Base-by-base conservation (phyloP, 306 rosid genomes). In the Rubus parviflorus region DNA sequence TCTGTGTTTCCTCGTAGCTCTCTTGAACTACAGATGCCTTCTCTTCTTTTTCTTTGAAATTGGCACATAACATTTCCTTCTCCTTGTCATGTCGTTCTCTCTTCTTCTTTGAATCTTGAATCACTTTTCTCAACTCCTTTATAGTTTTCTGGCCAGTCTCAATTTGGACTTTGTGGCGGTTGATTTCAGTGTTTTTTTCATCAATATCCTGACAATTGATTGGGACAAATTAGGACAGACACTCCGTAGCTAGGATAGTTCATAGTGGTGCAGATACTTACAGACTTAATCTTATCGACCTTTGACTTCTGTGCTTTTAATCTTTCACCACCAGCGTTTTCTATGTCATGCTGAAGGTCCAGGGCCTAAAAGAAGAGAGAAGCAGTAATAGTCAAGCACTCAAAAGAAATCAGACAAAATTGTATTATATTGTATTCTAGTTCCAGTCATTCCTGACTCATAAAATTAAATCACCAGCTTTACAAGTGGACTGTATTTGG, bases 251-350 rank as follows among this genome's bases (percentile, higher is more conserved):
- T 62, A 46, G 63, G 74, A 78, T 74, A 79, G 63, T 67, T 73
- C 56, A 72, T 35, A 68, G 43, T 43, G 71, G 56, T 19, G 75
- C 6, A 60, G 61, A 53, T 84, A 84, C 98, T 88, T 87, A 92
- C 98, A 73, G 97, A 83, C 84, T 94, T 96, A 75, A 94, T 92
- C 75, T 80, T 88, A 80, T 88, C 81, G 85, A 92, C 98, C 84
- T 89, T 92, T 60, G 83, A 80, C 89, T 89, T 92, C 78, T 92
- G 98, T 38, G 84, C 62, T 85, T 90, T 90, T 80, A 94, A 78
- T 62, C 86, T 92, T 80, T 90, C 95, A 51, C 97, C 98, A 20
- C 97, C 98, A 70, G 96, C 90, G 80, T 92, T 92, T 87, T 94
- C 97, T 74, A 92, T 89, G 76, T 81, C 83, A 75, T 67, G 84